These are phyloP conservation scores for Trypanosoma cruzi DNA, from an alignment of 208 protist genomes.

Conservation along the genomic window DNA sequence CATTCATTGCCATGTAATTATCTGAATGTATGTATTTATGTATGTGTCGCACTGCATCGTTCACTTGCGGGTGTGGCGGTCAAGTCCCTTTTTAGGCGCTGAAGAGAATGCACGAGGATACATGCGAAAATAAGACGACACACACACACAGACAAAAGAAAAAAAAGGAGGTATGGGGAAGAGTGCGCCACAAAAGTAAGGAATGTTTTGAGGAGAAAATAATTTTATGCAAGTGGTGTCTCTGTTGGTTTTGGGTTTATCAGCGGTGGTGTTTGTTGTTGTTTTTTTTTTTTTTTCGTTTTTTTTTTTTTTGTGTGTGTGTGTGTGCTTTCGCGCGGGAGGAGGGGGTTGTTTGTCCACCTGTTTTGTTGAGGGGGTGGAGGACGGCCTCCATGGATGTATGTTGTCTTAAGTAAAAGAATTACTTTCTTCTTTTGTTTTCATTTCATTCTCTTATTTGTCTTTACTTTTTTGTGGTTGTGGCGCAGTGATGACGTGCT, in stretches of 20 bases:
- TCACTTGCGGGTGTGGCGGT: neutral
- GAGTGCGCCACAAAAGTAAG: no score
- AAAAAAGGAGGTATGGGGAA: no score
- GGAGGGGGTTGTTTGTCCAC: neutral
- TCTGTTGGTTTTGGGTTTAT: slow-evolving; percentile 9
- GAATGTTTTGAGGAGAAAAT: neutral
- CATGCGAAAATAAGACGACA: no score
- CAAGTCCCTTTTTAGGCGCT: no score
- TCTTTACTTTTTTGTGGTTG: neutral
- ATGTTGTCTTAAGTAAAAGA: neutral
- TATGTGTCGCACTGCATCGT: neutral
- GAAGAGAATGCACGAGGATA: no score
- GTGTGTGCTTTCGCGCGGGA: neutral
- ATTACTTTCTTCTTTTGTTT: neutral
- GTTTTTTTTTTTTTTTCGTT: slow-evolving; percentile 2
- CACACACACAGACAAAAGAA: no score
- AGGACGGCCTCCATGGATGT: neutral
- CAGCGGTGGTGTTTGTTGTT: neutral
- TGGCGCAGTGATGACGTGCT: neutral
- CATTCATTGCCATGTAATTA: neutral
- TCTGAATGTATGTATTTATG: neutral
- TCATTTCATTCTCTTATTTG: neutral
- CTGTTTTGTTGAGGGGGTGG: neutral
- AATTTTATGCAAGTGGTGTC: neutral
- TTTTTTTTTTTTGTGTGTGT: neutral